Conservation (phyloP, 176 grass and related monocot species). For the Neostapfia colusana region DNA sequence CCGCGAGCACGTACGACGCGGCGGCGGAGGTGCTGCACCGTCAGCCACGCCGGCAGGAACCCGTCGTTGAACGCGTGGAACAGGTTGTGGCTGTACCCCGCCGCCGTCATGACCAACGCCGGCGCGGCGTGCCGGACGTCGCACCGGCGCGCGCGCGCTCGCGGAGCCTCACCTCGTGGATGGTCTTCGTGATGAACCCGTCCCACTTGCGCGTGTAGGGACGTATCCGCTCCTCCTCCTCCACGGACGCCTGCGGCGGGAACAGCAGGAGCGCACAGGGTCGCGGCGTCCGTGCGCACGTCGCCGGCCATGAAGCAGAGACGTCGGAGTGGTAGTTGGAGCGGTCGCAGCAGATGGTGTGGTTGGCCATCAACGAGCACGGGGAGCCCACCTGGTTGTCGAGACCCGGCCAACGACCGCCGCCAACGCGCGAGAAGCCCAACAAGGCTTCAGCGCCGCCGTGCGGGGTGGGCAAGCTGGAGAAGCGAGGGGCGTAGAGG, state of each 20-base stretch:
- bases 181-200: constrained; percentile 33
- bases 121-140: constrained; percentile 65
- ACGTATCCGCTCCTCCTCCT: constrained; percentile 50
- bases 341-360: constrained; percentile 79
- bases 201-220: constrained; percentile 92
- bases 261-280: constrained; percentile 49
- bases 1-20: constrained; percentile 54
- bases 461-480: background rate
- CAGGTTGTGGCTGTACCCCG: constrained; percentile 63
- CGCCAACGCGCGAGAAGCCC: constrained; percentile 42
- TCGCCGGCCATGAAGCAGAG: constrained; percentile 79
- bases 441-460: background rate
- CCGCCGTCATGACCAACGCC: constrained; percentile 54
- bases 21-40: constrained; percentile 59
- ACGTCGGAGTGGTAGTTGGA: constrained; percentile 62
- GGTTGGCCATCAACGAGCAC: constrained; percentile 39
- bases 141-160: constrained; percentile 46
- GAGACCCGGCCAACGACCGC: constrained; percentile 19
- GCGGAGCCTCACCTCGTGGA: constrained; percentile 59
- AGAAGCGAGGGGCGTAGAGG: constrained; percentile 43
- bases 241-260: background rate
- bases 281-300: constrained; percentile 54
- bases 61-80: constrained; percentile 80
- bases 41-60: constrained; percentile 64
- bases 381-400: constrained; percentile 52